Base-by-base conservation (phyloP, 2,329 filamentous ascomycete genomes). In the Tricladium varicosporioides region DNA sequence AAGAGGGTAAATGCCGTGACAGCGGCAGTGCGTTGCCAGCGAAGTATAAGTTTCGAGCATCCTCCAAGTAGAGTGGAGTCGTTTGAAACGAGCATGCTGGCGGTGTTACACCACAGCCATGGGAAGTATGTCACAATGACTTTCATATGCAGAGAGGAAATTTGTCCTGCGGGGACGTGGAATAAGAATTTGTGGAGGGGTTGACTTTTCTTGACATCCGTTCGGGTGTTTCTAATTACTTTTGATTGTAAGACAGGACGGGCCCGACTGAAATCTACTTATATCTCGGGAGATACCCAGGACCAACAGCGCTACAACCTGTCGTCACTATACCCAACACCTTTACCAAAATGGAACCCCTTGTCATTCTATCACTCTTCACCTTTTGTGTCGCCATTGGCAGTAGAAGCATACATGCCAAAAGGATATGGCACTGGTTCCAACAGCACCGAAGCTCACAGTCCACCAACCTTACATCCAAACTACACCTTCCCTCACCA, bases 91-190 rank as follows among this genome's bases (percentile, higher is more conserved):
- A 49, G 15, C n/a, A n/a, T n/a, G n/a, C 48, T 43, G 36, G 13
- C 18, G 44, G 45, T 45, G 51, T 54, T 54, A 58, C 56, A 54
- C 48, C 31, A 36, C 33, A n/a, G 22, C 22, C 27, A 31, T 19
- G 31, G 42, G 32, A 50, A 52, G 51, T 19, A 53, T 54, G 27
- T 33, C 40, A n/a, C 15, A 19, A 54, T 58, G 51, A 33, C 49
- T 8, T 54, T 53, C 18, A 16, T 47, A 46, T 54, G 56, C 46
- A 54, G 40, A 33, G n/a, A 50, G 32, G 27, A 49, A 16, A 18
- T 13, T 53, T 18, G 16, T n/a, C 15, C 16, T 51, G 50, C 51
- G 22, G 36, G 51, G 31, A n/a, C 36, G 31, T 40, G 44, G 16
- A 15, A 27, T 11, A 22, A 48, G 10, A 31, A 19, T 31, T 11